Percentiles rank a stretch among this genome's conserved stretches.
Evolutionary conservation across 176 grass and related monocot species (phyloP).

Genomic region (Otatea glauca): DNA sequence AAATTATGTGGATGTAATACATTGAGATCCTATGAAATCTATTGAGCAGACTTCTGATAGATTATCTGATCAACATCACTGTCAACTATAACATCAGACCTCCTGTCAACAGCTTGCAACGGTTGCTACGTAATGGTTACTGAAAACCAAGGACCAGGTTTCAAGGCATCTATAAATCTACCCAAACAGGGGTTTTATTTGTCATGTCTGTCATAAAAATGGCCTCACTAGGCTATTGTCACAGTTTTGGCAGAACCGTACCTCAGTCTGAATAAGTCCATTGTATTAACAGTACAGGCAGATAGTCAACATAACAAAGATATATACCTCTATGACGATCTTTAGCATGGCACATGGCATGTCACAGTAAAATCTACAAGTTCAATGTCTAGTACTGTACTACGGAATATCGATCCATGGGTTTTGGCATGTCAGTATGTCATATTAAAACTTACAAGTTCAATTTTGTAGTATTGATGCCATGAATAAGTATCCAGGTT

Average conservation of each 20-base stretch:
- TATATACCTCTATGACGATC: conserved; percentile 1
- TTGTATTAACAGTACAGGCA: background rate
- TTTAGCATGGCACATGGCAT: conserved; percentile 3
- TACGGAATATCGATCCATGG: background rate
- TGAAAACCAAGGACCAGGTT: background rate
- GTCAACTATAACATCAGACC: conserved; percentile 3
- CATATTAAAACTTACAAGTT: background rate
- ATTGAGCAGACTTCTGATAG: background rate
- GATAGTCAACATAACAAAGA: conserved; percentile 10
- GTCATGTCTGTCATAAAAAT: conserved; percentile 16
- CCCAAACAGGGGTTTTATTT: background rate
- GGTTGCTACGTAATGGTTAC: background rate
- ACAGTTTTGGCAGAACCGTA: background rate
- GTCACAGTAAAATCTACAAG: background rate
- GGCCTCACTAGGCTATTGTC: background rate
- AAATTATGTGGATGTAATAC: conserved; percentile 1
- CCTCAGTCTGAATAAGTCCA: background rate
- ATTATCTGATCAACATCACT: conserved; percentile 19
- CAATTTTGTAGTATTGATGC: background rate
- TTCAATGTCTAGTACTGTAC: background rate
- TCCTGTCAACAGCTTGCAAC: background rate
- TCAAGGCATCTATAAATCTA: background rate
- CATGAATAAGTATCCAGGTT: background rate
- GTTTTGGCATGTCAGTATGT: background rate
- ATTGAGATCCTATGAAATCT: background rate